Percentiles rank a stretch among this genome's conserved stretches.
Conservation (phyloP, 495 filamentous ascomycete genomes). For the Penicillium bovifimosum region DNA sequence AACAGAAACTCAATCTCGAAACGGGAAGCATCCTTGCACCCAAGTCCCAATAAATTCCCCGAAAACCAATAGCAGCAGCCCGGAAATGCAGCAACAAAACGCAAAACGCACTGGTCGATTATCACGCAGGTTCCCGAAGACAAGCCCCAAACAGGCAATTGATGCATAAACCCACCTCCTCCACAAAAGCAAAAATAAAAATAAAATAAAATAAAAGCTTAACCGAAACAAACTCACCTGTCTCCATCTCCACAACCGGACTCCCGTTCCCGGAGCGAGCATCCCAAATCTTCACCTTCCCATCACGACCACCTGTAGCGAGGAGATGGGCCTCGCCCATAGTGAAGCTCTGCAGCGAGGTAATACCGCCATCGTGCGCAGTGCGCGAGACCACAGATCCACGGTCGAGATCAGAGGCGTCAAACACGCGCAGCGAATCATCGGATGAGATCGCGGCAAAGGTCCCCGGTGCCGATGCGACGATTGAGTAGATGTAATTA, state of each 20-base stretch:
- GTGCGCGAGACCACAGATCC: slow-evolving; percentile 28
- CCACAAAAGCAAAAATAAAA: slow-evolving; percentile 5
- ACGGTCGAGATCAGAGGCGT: slow-evolving; percentile 34
- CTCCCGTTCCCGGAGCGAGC: slow-evolving; percentile 24
- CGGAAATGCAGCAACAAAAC: slow-evolving; percentile 2
- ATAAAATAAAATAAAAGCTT: not conserved
- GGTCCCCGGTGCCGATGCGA: slow-evolving; percentile 23
- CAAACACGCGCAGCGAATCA: slow-evolving; percentile 49
- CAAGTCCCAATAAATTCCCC: slow-evolving; percentile 10
- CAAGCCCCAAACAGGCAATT: not conserved
- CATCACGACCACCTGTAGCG: slow-evolving; percentile 46
- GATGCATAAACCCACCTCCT: not conserved
- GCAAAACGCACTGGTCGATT: not conserved
- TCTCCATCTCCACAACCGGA: slow-evolving; percentile 34
- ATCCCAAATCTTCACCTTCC: slow-evolving; percentile 46
- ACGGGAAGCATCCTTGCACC: slow-evolving; percentile 2
- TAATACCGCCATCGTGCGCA: slow-evolving; percentile 41
- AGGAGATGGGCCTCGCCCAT: slow-evolving; percentile 27
- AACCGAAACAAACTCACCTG: slow-evolving; percentile 27
- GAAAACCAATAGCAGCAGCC: slow-evolving; percentile 3
- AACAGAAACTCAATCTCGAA: not conserved
- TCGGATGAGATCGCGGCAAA: slow-evolving; percentile 53
- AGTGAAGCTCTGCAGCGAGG: slow-evolving; percentile 35
- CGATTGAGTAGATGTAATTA: slow-evolving; percentile 50
- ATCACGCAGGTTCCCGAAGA: not conserved